These are phyloP conservation scores for Chamaecrista fasciculata DNA, from an alignment of 306 rosid species.

Conservation along the genomic window DNA sequence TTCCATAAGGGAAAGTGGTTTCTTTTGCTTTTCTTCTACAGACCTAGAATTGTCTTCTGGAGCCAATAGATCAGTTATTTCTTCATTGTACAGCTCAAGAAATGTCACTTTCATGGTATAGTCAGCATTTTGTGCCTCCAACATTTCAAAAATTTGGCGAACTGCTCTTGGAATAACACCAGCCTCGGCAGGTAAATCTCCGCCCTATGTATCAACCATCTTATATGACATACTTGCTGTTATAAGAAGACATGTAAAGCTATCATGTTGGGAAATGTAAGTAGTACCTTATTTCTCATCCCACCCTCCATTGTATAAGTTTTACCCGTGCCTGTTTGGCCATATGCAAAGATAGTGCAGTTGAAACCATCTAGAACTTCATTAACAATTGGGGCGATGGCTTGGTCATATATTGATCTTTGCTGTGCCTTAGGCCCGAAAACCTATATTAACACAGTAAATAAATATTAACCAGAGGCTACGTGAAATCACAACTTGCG, in stretches of 20 bases:
- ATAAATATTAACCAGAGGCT: not conserved
- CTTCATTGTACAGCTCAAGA: constrained; percentile 93
- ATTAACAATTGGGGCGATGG: constrained; percentile 81
- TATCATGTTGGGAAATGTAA: not conserved
- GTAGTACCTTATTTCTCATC: constrained; percentile 73
- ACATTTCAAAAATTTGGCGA: constrained; percentile 84
- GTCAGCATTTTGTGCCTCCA: constrained; percentile 85
- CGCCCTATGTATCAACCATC: constrained; percentile 46
- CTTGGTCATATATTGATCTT: constrained; percentile 89
- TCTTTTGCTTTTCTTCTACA: constrained; percentile 71
- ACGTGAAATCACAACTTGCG: not conserved
- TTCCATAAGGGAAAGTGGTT: constrained; percentile 77
- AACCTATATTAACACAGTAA: constrained; percentile 45
- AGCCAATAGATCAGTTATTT: constrained; percentile 77
- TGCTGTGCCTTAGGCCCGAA: constrained; percentile 95
- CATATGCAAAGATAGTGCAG: constrained; percentile 95
- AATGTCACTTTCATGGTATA: constrained; percentile 90
- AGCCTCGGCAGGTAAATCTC: constrained; percentile 83
- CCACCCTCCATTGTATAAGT: constrained; percentile 99
- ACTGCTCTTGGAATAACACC: constrained; percentile 98
- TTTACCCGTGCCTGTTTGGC: constrained; percentile 98
- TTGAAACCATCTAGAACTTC: constrained; percentile 97
- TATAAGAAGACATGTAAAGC: not conserved
- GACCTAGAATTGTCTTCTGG: constrained; percentile 68
- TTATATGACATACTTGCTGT: not conserved